Conservation (phyloP, 2,329 filamentous ascomycete genomes). For the Ceratocystiopsis sp. region DNA sequence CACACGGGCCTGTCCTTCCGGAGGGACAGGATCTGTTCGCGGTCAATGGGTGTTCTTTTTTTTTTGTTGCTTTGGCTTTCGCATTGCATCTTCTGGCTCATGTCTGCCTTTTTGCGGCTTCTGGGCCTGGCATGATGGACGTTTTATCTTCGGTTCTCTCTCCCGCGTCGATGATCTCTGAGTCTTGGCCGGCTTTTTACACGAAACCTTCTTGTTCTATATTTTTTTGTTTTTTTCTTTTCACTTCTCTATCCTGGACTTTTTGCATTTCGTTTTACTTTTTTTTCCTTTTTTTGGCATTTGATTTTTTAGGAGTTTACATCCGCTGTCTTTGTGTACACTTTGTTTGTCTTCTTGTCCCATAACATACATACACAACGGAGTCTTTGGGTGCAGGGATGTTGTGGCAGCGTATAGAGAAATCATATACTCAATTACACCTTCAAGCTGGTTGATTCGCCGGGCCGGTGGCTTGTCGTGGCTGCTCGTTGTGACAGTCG, state of each 20-base stretch:
- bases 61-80: not conserved
- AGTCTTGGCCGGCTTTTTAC: not conserved
- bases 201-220: not conserved
- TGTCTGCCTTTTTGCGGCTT: no score
- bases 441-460: no score
- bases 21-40: no score
- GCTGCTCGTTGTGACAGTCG: no score
- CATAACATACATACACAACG: not conserved
- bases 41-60: not conserved
- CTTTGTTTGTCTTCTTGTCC: not conserved
- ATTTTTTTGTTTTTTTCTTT: not conserved
- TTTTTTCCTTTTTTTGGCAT: not conserved
- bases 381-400: not conserved
- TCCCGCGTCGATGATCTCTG: not conserved
- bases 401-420: no score
- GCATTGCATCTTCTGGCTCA: not conserved
- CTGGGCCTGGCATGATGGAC: not conserved
- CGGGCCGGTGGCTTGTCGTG: no score
- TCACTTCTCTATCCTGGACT: not conserved
- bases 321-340: not conserved
- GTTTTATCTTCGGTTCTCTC: not conserved
- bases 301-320: not conserved
- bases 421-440: no score
- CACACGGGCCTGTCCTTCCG: no score
- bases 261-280: not conserved